Evolutionary conservation across 202 grass and related monocot species (phyloP).

Genomic region (Panicum hallii): DNA sequence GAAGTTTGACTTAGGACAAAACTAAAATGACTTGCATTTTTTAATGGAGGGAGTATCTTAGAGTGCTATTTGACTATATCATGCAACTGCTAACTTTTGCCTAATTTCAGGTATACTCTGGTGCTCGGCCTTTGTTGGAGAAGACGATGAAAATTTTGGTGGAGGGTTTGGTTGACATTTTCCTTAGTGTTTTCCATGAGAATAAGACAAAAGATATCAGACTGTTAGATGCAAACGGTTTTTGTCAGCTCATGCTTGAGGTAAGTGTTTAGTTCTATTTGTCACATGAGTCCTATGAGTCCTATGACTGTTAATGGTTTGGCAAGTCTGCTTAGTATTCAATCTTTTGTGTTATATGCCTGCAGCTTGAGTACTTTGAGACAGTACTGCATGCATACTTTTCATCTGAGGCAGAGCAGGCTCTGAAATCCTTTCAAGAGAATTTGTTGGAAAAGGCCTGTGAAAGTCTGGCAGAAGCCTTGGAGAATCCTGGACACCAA

Average conservation of each 20-base stretch:
- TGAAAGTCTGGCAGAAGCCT: conserved; percentile 72
- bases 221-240: conserved; percentile 85
- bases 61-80: conserved; percentile 7
- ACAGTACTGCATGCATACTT: conserved; percentile 77
- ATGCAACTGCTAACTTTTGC: conserved; percentile 18
- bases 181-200: conserved; percentile 95
- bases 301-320: background rate
- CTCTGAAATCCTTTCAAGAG: conserved; percentile 91
- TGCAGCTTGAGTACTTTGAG: conserved; percentile 98
- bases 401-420: conserved; percentile 80
- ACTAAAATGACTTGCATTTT: no score
- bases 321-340: conserved; percentile 13
- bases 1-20: no score
- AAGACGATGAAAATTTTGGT: conserved; percentile 90
- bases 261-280: conserved; percentile 55
- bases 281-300: background rate
- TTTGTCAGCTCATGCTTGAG: conserved; percentile 99
- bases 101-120: conserved; percentile 77
- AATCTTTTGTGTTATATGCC: conserved; percentile 34
- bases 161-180: conserved; percentile 94
- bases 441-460: conserved; percentile 96
- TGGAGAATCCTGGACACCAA: conserved; percentile 85
- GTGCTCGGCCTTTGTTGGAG: conserved; percentile 91
- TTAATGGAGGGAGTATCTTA: background rate
- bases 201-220: conserved; percentile 88